These are phyloP conservation scores for Leishmania arabica DNA, from an alignment of 208 protist genomes.

Conservation along the genomic window DNA sequence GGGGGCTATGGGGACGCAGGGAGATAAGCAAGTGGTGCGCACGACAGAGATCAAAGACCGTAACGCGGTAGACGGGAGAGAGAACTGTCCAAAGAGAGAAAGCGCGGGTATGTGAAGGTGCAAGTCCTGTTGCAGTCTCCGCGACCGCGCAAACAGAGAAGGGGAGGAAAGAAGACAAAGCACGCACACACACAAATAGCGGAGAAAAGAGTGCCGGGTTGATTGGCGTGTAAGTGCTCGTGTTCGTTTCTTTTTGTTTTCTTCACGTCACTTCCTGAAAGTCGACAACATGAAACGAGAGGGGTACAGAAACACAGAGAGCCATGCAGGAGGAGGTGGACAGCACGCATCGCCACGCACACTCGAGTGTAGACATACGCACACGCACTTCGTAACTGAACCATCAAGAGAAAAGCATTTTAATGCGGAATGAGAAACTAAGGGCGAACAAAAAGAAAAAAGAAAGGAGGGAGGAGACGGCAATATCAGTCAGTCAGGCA, in stretches of 20 bases:
- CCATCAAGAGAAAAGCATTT: background rate
- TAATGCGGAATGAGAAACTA: background rate
- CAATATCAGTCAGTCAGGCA: background rate
- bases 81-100: background rate
- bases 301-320: background rate
- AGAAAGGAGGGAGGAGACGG: background rate
- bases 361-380: no score
- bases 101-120: background rate
- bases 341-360: background rate
- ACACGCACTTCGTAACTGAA: background rate
- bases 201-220: background rate
- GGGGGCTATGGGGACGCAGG: background rate
- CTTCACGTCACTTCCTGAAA: background rate
- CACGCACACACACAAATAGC: no score
- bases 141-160: background rate
- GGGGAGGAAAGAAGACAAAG: background rate
- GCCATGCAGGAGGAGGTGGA: background rate
- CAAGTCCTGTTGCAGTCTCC: background rate
- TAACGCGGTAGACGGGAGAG: background rate
- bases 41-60: background rate
- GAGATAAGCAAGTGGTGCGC: background rate
- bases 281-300: background rate
- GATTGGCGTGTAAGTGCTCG: background rate
- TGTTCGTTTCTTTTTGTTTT: background rate
- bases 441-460: conserved; percentile 3